Percentiles rank a stretch among this genome's conserved stretches.
phyloP scores from a whole-genome alignment of 75 land plant species.

The Cryptomeria japonica region DNA sequence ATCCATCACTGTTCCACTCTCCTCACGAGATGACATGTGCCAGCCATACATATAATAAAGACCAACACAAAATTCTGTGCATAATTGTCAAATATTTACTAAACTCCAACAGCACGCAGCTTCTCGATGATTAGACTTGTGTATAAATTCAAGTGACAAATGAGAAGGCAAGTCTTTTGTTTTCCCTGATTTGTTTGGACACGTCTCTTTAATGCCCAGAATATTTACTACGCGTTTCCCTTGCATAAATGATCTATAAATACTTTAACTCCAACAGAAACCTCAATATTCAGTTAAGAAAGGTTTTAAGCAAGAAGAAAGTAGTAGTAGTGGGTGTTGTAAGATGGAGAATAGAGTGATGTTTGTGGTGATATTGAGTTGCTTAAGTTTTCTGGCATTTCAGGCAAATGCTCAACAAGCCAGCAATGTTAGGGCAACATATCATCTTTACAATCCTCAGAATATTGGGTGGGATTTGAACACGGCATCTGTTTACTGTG shows the following conservation, averaged over 20 bases:
- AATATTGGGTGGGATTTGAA: constrained; percentile 10
- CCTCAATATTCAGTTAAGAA: neutral
- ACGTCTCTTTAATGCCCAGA: neutral
- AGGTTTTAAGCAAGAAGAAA: neutral
- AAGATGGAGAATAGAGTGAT: neutral
- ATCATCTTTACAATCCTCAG: constrained; percentile 6
- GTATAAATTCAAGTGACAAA: no score
- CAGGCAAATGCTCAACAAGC: neutral
- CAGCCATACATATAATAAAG: no score
- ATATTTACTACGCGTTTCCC: neutral
- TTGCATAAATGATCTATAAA: neutral
- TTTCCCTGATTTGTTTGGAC: neutral
- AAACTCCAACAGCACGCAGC: no score
- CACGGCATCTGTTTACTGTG: neutral
- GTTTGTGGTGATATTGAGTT: neutral
- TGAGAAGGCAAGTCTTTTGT: no score
- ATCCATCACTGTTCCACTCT: no score
- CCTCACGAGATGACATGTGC: no score
- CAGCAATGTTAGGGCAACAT: constrained; percentile 12
- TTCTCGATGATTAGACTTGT: no score
- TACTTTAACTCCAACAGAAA: neutral
- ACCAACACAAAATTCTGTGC: no score
- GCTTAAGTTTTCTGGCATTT: neutral
- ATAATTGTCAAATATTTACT: no score
- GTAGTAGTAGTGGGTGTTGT: neutral